These are phyloP conservation scores for Galerina marginata DNA, from an alignment of 768 basidiomycete genomes.

Conservation along the genomic window DNA sequence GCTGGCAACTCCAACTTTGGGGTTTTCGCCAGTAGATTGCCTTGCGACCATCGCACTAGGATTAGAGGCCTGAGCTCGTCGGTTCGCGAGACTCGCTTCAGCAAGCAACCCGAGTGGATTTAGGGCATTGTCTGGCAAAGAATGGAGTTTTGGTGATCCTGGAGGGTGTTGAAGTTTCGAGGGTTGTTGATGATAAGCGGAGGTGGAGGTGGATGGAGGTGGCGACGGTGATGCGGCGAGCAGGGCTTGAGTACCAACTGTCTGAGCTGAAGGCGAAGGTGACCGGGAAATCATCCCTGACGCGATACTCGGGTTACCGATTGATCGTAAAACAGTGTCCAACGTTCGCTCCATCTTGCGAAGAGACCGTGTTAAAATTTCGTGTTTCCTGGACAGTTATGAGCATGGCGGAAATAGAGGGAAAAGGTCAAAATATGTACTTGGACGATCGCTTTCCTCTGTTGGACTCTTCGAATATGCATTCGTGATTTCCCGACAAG, in stretches of 20 bases:
- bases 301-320: slow-evolving; percentile 81
- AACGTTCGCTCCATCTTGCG: slow-evolving; percentile 92
- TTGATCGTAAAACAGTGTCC: slow-evolving; percentile 89
- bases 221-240: slow-evolving; percentile 56
- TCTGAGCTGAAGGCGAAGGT: slow-evolving; percentile 69
- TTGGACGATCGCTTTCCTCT: slow-evolving; percentile 89
- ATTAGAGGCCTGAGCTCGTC: slow-evolving; percentile 58
- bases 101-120: slow-evolving; percentile 94
- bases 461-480: slow-evolving; percentile 96
- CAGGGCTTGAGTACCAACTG: slow-evolving; percentile 62
- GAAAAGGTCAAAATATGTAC: slow-evolving; percentile 44
- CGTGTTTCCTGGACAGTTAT: slow-evolving; percentile 72
- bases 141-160: slow-evolving; percentile 86
- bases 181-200: slow-evolving; percentile 24
- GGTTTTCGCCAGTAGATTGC: slow-evolving; percentile 40
- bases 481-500: slow-evolving; percentile 78
- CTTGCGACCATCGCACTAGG: slow-evolving; percentile 46
- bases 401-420: slow-evolving; percentile 20
- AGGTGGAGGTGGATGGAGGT: slow-evolving; percentile 37
- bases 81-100: slow-evolving; percentile 83
- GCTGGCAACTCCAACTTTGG: slow-evolving; percentile 79
- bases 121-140: slow-evolving; percentile 88
- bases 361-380: slow-evolving; percentile 78
- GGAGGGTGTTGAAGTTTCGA: slow-evolving; percentile 35
- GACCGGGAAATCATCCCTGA: slow-evolving; percentile 84